Evolutionary conservation across 257 asterid genomes (phyloP), one percentile per base, ranked within the genome.

Genomic region (Solanum acaule): DNA sequence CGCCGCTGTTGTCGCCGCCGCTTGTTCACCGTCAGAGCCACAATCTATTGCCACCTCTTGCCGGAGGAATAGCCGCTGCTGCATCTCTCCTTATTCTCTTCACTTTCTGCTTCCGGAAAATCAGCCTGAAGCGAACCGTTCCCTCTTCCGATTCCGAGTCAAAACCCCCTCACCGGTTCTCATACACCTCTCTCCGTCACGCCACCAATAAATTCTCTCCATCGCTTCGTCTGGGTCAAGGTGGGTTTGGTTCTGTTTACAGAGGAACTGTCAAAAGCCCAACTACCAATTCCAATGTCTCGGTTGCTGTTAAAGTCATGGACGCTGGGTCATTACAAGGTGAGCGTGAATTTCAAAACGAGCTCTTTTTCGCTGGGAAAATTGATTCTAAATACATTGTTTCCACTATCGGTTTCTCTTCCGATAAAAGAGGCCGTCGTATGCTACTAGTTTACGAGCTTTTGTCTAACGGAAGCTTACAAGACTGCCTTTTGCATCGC

Each of bases 281-380:
- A 76, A 72, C 42, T 49, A 42, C 90, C 38, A 83, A 85, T 14
- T 78, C 94, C 8, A 88, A 87, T 79, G 87, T 91, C 25, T 88
- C 68, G 2, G 91, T 94, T 15, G 99, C 99, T 2, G 99, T 97
- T 6, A 97, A 97, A 92, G 88, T 94, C 31, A 97, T 97, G 99
- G 98, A 97, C 86, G 92, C 97, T 4, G 99, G 99, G 12, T 97
- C 99, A 10, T 89, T 97, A 68, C 98, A 97, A 86, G 99, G 99
- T 4, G 99, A 97, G 94, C 96, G 99, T 16, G 99, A 97, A 85
- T 97, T 97, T 89, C 99, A 97, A 90, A 96, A 96, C 81, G 99
- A 97, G 91, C 92, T 97, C 73, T 93, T 95, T 10, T 92, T 96
- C 34, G 93, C 98, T 16, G 93, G 98, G 2, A 97, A 93, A 87